Conservation (phyloP, 129 eudicot species). For the Escallonia rubra region DNA sequence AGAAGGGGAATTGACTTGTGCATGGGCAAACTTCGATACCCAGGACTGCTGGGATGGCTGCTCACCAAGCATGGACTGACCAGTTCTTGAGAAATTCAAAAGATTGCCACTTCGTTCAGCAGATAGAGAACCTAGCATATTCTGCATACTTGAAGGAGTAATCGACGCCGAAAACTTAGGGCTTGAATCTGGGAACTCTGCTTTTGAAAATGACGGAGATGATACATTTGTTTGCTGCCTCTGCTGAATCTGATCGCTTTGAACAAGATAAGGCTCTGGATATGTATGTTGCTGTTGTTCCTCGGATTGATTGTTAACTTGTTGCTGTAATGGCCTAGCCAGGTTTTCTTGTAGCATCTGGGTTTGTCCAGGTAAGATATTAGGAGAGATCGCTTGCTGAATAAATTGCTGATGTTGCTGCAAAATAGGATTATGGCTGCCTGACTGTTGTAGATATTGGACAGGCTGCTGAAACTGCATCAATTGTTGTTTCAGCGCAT, state of each 20-base stretch:
- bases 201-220: constrained; percentile 51
- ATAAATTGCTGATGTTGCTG: constrained; percentile 54
- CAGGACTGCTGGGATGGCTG: constrained; percentile 69
- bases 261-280: constrained; percentile 49
- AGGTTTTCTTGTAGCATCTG: constrained; percentile 61
- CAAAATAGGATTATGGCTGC: constrained; percentile 48
- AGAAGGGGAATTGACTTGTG: constrained; percentile 42
- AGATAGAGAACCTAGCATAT: constrained; percentile 61
- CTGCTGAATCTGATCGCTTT: constrained; percentile 50
- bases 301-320: constrained; percentile 43
- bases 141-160: constrained; percentile 54
- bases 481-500: constrained; percentile 56
- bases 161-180: constrained; percentile 40
- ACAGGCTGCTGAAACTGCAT: constrained; percentile 78
- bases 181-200: constrained; percentile 45
- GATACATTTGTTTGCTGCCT: constrained; percentile 53
- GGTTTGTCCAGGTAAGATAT: constrained; percentile 61
- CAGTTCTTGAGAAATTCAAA: constrained; percentile 45
- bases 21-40: constrained; percentile 58
- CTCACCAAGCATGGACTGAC: constrained; percentile 46
- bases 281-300: constrained; percentile 50
- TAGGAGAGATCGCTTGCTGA: constrained; percentile 54
- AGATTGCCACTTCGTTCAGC: constrained; percentile 65
- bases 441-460: constrained; percentile 59
- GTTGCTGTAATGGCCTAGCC: constrained; percentile 38